These are phyloP conservation scores for Nepenthes mirabilis DNA, from an alignment of 148 eudicot species.

Conservation along the genomic window DNA sequence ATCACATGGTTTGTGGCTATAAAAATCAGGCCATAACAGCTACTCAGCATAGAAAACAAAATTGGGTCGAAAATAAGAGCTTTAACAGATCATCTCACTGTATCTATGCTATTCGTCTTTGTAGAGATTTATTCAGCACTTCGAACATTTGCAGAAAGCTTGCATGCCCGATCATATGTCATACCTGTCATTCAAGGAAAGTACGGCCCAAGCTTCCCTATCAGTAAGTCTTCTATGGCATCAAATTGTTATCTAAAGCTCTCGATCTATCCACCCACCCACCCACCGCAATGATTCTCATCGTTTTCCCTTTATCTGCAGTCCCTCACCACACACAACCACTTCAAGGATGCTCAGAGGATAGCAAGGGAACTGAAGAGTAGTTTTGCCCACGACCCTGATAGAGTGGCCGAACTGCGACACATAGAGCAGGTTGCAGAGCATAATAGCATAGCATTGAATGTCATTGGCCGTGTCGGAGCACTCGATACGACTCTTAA, in stretches of 20 bases:
- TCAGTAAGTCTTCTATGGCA: conserved; percentile 34
- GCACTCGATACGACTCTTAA: conserved; percentile 60
- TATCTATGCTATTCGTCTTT: neutral
- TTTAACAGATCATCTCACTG: neutral
- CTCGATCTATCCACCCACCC: neutral
- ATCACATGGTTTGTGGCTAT: no score
- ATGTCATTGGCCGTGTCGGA: conserved; percentile 59
- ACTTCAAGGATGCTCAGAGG: conserved; percentile 83
- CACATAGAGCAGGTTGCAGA: conserved; percentile 85
- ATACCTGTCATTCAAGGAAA: conserved; percentile 60
- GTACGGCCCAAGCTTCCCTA: conserved; percentile 46
- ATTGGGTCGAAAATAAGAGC: no score
- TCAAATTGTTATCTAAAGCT: neutral
- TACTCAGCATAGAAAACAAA: no score
- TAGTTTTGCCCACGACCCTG: conserved; percentile 47
- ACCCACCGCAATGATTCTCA: neutral
- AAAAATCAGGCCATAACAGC: no score
- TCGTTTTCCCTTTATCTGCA: conserved; percentile 12
- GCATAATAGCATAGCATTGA: conserved; percentile 68
- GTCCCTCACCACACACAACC: conserved; percentile 53
- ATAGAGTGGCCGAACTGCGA: conserved; percentile 60
- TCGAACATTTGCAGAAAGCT: conserved; percentile 85
- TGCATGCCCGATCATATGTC: conserved; percentile 73
- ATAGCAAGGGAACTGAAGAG: conserved; percentile 68
- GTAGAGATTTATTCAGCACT: conserved; percentile 85